Conservation (phyloP, 345 rosid species). For the Nasturtium officinale region DNA sequence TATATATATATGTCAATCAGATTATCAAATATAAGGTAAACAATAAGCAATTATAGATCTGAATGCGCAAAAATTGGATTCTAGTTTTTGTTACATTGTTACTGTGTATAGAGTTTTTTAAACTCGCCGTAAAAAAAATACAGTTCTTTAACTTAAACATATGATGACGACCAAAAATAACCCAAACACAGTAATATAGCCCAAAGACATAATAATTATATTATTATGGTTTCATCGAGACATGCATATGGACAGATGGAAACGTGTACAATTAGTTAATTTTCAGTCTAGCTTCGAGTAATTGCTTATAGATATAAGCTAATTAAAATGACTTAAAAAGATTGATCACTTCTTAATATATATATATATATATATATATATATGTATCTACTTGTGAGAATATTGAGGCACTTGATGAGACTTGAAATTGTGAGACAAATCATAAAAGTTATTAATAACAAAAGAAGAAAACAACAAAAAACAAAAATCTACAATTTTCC, state of each 20-base stretch:
- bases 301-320: neutral
- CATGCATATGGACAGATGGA: too few relatives aligned
- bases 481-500: conserved; percentile 50
- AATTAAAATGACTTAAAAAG: neutral
- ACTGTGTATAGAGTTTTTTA: neutral
- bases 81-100: neutral
- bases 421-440: neutral
- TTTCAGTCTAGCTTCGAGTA: neutral
- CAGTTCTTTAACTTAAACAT: too few relatives aligned
- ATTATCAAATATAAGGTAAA: neutral
- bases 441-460: conserved; percentile 1
- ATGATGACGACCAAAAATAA: neutral
- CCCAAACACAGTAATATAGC: neutral
- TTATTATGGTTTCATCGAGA: neutral
- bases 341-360: neutral
- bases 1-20: neutral
- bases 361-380: too few relatives aligned
- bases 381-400: neutral
- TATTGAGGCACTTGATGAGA: neutral
- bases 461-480: conserved; percentile 17
- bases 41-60: neutral
- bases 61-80: neutral
- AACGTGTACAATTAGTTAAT: neutral
- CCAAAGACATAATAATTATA: neutral
- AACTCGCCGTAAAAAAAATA: too few relatives aligned